Evolutionary conservation across 257 asterid species (phyloP), one percentile per base, ranked within the genome.

Genomic region (Ballota nigra): DNA sequence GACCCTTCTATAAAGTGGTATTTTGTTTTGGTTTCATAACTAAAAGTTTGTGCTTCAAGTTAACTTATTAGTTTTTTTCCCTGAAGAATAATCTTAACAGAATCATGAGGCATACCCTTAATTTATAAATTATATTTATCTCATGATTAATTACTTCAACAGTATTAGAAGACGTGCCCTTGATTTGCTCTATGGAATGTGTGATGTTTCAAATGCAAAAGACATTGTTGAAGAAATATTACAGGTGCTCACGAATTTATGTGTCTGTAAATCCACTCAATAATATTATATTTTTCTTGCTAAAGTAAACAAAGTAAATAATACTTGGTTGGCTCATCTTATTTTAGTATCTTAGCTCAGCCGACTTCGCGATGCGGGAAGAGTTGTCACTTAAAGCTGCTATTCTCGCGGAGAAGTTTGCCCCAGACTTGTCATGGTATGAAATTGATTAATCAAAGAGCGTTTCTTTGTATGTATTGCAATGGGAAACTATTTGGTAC

Each of bases 371-470:
- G 23, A 83, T 83, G 84, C 84, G 81, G 68, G 88, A 81, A 68
- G 88, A 83, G 63, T 70, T 92, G 82, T 78, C 97, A 6, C 91
- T 90, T 26, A 92, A 92, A 85, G 89, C 92, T 81, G 98, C 97
- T 47, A 92, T 90, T 83, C 91, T 92, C 13, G 95, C 97, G 4
- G 98, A 92, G 89, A 92, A 92, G 82, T 92, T 92, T 82, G 96
- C 98, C 51, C 98, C 98, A 38, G 98, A 92, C 85, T 80, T 92
- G 76, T 88, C 98, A 52, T 92, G 98, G 98, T 92, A 90, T 71
- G 90, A 64, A 53, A 11, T 34, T 52, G 23, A 40, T 58, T 24
- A 24, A 47, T 70, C 18, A 38, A 60, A 62, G 36, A 33, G 22
- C 41, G 67, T 66, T 22, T 63, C 22, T 58, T 64, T 52, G 29